Base-by-base conservation (phyloP, 208 protist species). In the Crithidia expoeki region DNA sequence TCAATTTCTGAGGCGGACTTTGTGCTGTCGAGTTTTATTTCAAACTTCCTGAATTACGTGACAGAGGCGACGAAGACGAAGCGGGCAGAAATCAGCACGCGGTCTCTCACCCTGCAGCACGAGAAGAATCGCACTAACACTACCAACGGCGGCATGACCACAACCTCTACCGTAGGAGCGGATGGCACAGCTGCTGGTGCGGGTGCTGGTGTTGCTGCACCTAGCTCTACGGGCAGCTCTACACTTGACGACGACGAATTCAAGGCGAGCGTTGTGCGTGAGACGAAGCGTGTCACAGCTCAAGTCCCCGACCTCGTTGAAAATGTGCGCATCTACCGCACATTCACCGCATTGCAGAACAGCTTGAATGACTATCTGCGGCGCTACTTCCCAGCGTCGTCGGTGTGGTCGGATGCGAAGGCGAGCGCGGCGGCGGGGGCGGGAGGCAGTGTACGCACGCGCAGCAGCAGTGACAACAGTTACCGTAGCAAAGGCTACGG, bases 261-360 rank as follows among this genome's bases (percentile, higher is more conserved):
- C 50, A 62, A 85, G 47, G 74, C 81, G 14, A 76, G 58, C 19
- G 27, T 96, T 14, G 66, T 46, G 9, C 59, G 53, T 12, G 91
- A 90, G 50, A 61, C 71, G 23, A 68, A 82, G 30, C 77, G 84
- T 16, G 82, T 83, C 4, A 62, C 66, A 23, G 64, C 75, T 28
- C 75, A 79, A 55, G 86, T 92, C 56, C 85, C 85, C 0, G 89
- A 94, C 50, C 56, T 96, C 44, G 60, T 85, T 12, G 67, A 75
- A 7, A 65, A 74, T 32, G 64, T 77, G 47, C 79, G 77, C 59
- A 85, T 42, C n/a, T 86, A 89, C 64, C 83, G 83, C 60, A 96
- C 82, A 49, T 96, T 96, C 65, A 92, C 89, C 7, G 85, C 92
- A 11, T 68, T 96, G 61, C 92, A 96, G 72, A 93, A 92, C 70